Base-by-base conservation (phyloP, 1,284 basidiomycete species). In the Coniferiporia weirii region DNA sequence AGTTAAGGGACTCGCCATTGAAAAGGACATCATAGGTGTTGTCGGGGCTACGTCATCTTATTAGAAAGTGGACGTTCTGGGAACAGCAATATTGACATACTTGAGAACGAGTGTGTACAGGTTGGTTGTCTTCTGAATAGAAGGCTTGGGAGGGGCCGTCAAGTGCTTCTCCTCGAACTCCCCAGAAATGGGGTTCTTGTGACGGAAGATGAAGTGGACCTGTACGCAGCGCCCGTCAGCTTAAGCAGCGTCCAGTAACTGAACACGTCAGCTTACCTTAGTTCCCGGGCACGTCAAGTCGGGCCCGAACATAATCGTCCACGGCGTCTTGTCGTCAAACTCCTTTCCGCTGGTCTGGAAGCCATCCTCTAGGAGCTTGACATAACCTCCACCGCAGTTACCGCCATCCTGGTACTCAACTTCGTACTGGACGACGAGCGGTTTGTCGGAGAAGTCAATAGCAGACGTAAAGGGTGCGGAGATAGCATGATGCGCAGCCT, bases 381-480 rank as follows among this genome's bases (percentile, higher is more conserved):
- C 77, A 78, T 99, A 99, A 45, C 97, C 97, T 77, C 97, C 97
- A 75, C 97, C 97, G 69, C 97, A 99, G 76, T 96, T 95, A 61
- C 98, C 93, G 60, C 96, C 96, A 76, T 98, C 96, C 79, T 99
- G 96, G 74, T 98, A 93, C 80, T 99, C 98, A 77, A 96, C 95
- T 75, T 99, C 97, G 73, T 99, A 99, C 74, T 98, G 95, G 17
- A 99, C 89, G 64, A 99, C 95, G 53, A 99, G 80, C 46, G 96
- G 92, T 77, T 97, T 84, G 64, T 85, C 79, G 70, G 84, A 85
- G 75, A 95, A 92, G 78, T 91, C 87, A 68, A 98, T 80, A 57
- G 90, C 79, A 65, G 83, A 72, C 34, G 78, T 67, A 75, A 99
- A 95, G 40, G 93, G 88, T 8, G 95, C 93, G 63, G 96, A 98